Evolutionary conservation across 495 filamentous ascomycete species (phyloP).

Genomic region (Aspergillus mulundensis): DNA sequence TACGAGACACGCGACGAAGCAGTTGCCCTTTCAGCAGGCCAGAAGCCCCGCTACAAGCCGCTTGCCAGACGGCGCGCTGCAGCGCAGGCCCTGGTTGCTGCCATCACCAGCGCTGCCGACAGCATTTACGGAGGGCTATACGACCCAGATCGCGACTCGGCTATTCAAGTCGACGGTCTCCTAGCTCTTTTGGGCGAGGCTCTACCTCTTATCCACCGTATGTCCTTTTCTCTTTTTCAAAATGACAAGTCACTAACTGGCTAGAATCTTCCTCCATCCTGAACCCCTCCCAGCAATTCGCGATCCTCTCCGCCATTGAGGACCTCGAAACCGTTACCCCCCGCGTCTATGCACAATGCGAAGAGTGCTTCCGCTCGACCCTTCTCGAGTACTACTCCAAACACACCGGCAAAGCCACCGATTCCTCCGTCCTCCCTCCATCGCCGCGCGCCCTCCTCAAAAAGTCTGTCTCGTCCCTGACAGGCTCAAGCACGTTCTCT

Average conservation of each 20-base stretch:
- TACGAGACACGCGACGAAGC: slow-evolving; percentile 79
- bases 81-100: slow-evolving; percentile 65
- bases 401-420: slow-evolving; percentile 38
- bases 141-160: slow-evolving; percentile 69
- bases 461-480: slow-evolving; percentile 59
- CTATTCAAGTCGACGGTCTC: slow-evolving; percentile 80
- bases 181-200: slow-evolving; percentile 82
- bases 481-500: slow-evolving; percentile 56
- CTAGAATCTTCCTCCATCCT: slow-evolving; percentile 36
- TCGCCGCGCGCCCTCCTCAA: slow-evolving; percentile 62
- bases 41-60: slow-evolving; percentile 40
- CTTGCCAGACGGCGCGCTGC: slow-evolving; percentile 61
- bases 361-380: slow-evolving; percentile 61
- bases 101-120: slow-evolving; percentile 78
- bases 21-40: slow-evolving; percentile 33
- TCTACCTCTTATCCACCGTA: slow-evolving; percentile 65
- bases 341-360: slow-evolving; percentile 64
- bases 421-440: slow-evolving; percentile 24
- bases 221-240: slow-evolving; percentile 1
- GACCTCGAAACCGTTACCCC: slow-evolving; percentile 73
- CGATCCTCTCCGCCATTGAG: slow-evolving; percentile 74
- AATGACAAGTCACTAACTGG: not conserved
- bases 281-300: slow-evolving; percentile 62
- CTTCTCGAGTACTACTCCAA: slow-evolving; percentile 45
- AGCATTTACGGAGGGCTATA: slow-evolving; percentile 85